A percentile compares a stretch with the other conserved stretches of the same genome.
phyloP scores from a whole-genome alignment of 805 yeast species.

The Metschnikowia lunata region DNA sequence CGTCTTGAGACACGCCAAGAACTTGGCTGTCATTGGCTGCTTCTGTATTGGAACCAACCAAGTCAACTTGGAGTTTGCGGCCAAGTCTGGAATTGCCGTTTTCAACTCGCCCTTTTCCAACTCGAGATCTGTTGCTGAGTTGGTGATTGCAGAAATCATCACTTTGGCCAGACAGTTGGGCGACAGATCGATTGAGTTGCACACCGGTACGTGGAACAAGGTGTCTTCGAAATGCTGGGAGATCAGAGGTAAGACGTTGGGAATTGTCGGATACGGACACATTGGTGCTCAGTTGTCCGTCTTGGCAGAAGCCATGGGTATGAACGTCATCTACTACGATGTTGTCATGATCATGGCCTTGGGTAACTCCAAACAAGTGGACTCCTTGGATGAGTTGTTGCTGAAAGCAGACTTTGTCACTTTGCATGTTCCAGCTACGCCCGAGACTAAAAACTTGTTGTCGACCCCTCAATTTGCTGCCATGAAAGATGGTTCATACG shows the following conservation, averaged over 20 bases:
- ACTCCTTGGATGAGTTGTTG: constrained; percentile 78
- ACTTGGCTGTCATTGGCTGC: constrained; percentile 89
- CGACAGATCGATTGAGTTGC: constrained; percentile 93
- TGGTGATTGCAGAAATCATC: constrained; percentile 92
- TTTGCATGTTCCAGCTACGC: constrained; percentile 90
- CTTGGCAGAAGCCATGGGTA: constrained; percentile 95
- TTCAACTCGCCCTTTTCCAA: constrained; percentile 98
- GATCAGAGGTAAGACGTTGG: constrained; percentile 96
- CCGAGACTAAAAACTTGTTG: constrained; percentile 87
- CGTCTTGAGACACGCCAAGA: constrained; percentile 79
- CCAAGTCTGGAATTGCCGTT: constrained; percentile 89
- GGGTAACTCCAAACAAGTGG: constrained; percentile 94
- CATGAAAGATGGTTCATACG: constrained; percentile 94
- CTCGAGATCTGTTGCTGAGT: constrained; percentile 97
- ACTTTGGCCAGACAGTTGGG: constrained; percentile 94
- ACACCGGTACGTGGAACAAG: constrained; percentile 97
- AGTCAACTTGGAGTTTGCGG: constrained; percentile 89
- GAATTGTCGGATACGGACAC: constrained; percentile 97
- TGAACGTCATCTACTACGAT: constrained; percentile 94
- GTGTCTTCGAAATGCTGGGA: constrained; percentile 96
- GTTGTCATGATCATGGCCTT: constrained; percentile 89
- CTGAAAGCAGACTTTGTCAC: constrained; percentile 82
- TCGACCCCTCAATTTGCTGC: constrained; percentile 88
- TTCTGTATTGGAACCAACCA: constrained; percentile 99
- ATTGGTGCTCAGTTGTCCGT: constrained; percentile 97